Base-by-base conservation (phyloP, 345 rosid genomes). In the Schrenkiella parvula region DNA sequence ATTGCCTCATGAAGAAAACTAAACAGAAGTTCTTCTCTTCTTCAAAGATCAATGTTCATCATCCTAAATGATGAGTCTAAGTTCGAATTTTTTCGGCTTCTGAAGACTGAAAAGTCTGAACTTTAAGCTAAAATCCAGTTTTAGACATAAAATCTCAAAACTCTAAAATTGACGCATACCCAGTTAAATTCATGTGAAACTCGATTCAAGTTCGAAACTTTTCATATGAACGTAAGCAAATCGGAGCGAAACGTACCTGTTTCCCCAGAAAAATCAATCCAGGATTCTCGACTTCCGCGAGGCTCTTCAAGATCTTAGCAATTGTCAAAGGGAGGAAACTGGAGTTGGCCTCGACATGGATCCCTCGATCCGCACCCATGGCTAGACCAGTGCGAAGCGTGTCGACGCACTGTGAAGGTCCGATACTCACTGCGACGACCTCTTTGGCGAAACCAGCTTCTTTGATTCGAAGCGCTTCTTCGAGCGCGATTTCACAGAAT, bases 361-460 rank as follows among this genome's bases (percentile, higher is more conserved):
- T 88, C 54, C 83, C 98, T 29, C 96, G 65, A 64, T 93, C 98
- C 1, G 97, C 98, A 5, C 97, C 98, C 98, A 93, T 93, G 38
- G 98, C 98, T 26, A 93, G 81, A 77, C 96, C 85, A 34, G 98
- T 93, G 44, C 97, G 84, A 75, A 93, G 89, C 9, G 97, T 91
- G 69, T 93, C 97, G 0, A 88, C 84, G 38, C 91, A 88, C 70
- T 83, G 89, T 0, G 82, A 28, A 17, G 95, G 83, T 9, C 98
- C 98, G 77, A 91, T 81, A 26, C 82, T 84, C 19, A 89, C 90
- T 2, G 96, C 97, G 22, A 93, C 75, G 13, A 93, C 93, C 80
- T 93, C 97, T 65, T 86, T 82, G 1, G 95, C 92, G 50, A 89
- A 57, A n/a, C 97, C 96, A 0, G 91, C 81, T 77, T 91, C 96